phyloP scores from a whole-genome alignment of 2,329 filamentous ascomycete species.

The Claviceps africana region DNA sequence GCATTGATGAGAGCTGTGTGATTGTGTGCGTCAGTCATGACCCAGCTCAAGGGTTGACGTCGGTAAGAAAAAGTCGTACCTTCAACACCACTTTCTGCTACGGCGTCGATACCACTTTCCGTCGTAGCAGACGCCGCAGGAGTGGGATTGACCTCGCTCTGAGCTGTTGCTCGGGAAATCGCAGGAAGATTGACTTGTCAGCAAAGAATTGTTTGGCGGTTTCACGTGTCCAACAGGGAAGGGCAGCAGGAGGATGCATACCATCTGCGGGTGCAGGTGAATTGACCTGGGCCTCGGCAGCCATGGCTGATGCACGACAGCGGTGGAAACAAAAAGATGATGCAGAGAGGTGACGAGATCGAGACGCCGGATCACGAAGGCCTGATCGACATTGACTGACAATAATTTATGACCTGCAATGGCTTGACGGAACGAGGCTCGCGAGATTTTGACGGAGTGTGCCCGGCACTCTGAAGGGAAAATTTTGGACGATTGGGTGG shows the following conservation, averaged over 20 bases:
- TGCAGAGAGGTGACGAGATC: conserved; percentile 9
- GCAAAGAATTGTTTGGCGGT: neutral
- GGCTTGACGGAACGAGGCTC: neutral
- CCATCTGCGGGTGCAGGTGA: conserved; percentile 14
- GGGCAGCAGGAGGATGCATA: conserved; percentile 2
- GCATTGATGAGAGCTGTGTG: conserved; percentile 41
- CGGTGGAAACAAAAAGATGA: conserved; percentile 7
- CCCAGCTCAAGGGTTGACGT: neutral
- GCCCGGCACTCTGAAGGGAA: neutral
- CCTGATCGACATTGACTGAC: conserved; percentile 12
- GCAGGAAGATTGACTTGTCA: neutral
- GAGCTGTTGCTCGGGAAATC: conserved; percentile 7
- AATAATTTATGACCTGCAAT: conserved; percentile 9
- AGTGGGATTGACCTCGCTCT: conserved; percentile 14
- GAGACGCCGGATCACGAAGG: conserved; percentile 13
- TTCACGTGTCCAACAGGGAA: neutral
- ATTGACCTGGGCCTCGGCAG: conserved; percentile 15
- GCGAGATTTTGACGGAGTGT: neutral
- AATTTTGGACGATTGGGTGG: conserved; percentile 16
- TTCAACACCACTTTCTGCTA: conserved; percentile 21
- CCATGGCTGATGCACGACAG: conserved; percentile 15
- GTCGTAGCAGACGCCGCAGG: conserved; percentile 13
- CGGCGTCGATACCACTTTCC: conserved; percentile 13
- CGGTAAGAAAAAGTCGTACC: conserved; percentile 12
- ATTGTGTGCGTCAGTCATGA: neutral